Evolutionary conservation across 179 eudicot genomes (phyloP), one percentile per base, ranked within the genome.

Genomic region (Vitellaria paradoxa): DNA sequence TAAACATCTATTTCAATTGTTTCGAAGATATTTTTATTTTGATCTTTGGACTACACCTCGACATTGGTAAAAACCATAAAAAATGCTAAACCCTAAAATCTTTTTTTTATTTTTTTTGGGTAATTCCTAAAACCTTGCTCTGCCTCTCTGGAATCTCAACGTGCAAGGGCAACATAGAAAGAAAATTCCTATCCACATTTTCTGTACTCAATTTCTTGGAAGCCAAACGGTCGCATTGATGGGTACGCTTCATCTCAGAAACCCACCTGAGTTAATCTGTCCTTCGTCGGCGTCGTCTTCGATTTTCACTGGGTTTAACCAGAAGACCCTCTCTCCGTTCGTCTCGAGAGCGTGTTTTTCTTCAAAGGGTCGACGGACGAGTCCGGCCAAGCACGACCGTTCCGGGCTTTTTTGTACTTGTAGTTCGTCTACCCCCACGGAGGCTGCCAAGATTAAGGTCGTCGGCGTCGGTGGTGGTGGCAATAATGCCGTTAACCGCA

Each of bases 401-500:
- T 59, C 76, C n/a, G 74, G 72, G 23, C 47, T 81, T 37, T 79
- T 67, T 67, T 70, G 83, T 24, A 72, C 37, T 30, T 52, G 53
- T 66, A 55, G 83, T 62, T 81, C 97, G 23, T 89, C 87, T 24
- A 24, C 86, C 21, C 86, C 90, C 6, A 84, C 87, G 85, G 97
- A 91, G 15, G 80, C 86, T 49, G 98, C 99, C 68, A 96, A 83
- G 82, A 96, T 96, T 82, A 96, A 94, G 88, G 99, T 94, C 68
- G 83, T 96, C 24, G 99, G 99, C 72, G 96, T 96, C 68, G 99
- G 98, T 59, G 99, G 99, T 0, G 99, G 98, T 30, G 99, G 98
- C 49, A 96, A 96, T 80, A 96, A 96, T 89, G 99, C 99, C 73
- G 92, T 96, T 85, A 94, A 96, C 76, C 97, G 99, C 49, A 96